Evolutionary conservation across 805 yeast genomes (phyloP).

Genomic region (Scheffersomyces coipomensis): DNA sequence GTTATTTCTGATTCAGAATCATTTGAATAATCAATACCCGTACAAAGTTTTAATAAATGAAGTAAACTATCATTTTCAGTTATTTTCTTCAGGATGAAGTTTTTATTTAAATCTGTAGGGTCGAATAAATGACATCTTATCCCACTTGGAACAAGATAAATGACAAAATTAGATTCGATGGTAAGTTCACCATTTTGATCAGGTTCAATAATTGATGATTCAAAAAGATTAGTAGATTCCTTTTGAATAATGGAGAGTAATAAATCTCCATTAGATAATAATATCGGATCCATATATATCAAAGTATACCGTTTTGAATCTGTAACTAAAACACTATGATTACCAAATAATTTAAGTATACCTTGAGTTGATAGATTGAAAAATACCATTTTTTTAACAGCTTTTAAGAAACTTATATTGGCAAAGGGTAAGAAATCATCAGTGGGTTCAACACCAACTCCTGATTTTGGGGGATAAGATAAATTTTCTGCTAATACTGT

Average conservation of each 20-base stretch:
- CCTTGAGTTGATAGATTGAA: constrained; percentile 28
- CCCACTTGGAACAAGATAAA: constrained; percentile 42
- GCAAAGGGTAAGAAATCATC: constrained; percentile 32
- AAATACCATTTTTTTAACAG: constrained; percentile 36
- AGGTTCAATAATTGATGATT: constrained; percentile 14
- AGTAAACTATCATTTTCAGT: constrained; percentile 21
- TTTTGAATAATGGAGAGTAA: constrained; percentile 27
- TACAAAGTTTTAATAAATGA: constrained; percentile 32
- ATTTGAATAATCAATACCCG: constrained; percentile 25
- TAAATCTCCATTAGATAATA: constrained; percentile 39
- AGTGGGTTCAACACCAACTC: constrained; percentile 5
- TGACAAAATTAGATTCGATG: constrained; percentile 23
- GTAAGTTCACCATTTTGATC: constrained; percentile 8
- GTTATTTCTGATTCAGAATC: constrained; percentile 10
- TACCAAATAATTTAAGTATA: constrained; percentile 33
- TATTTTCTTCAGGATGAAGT: constrained; percentile 17
- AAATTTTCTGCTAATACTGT: constrained; percentile 22
- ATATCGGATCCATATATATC: constrained; percentile 35
- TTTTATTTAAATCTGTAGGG: constrained; percentile 14
- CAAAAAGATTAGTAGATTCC: constrained; percentile 22
- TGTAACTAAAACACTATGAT: constrained; percentile 25
- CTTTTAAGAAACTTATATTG: constrained; percentile 35
- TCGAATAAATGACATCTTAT: constrained; percentile 43
- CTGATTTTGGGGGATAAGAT: constrained; percentile 27
- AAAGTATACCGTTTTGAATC: constrained; percentile 11